Evolutionary conservation across 306 rosid genomes (phyloP).

Genomic region (Hippophae rhamnoides): DNA sequence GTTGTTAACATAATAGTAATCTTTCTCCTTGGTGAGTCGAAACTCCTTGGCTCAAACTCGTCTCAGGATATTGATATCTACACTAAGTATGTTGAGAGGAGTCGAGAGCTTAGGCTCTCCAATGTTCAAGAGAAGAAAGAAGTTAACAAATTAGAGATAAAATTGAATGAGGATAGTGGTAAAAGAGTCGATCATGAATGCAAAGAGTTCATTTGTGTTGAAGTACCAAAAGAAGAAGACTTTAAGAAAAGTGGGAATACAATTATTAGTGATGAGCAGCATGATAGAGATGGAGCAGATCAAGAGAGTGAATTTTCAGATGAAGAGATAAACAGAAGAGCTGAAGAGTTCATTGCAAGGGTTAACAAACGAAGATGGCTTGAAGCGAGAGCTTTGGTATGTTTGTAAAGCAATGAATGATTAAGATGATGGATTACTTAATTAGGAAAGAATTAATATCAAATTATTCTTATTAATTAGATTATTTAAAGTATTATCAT

Average conservation of each 20-base stretch:
- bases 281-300: neutral
- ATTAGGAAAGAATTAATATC: too few relatives aligned
- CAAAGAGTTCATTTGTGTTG: constrained; percentile 4
- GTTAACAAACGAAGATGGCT: constrained; percentile 37
- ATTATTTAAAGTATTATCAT: too few relatives aligned
- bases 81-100: constrained; percentile 19
- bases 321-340: constrained; percentile 35
- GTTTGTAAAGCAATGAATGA: constrained; percentile 1
- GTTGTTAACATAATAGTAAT: constrained; percentile 32
- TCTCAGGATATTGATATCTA: constrained; percentile 17
- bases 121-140: neutral
- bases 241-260: too few relatives aligned
- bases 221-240: neutral
- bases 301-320: constrained; percentile 18
- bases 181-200: constrained; percentile 10
- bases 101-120: constrained; percentile 11
- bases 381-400: constrained; percentile 19
- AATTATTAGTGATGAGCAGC: neutral
- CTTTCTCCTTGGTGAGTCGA: constrained; percentile 34
- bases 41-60: constrained; percentile 10
- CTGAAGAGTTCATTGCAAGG: constrained; percentile 41
- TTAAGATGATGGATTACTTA: too few relatives aligned
- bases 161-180: neutral
- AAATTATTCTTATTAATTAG: too few relatives aligned
- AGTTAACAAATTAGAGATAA: constrained; percentile 5